These are phyloP conservation scores for Physcomitrium patens DNA, from an alignment of 225 moss, liverwort and hornwort genomes.

Conservation along the genomic window DNA sequence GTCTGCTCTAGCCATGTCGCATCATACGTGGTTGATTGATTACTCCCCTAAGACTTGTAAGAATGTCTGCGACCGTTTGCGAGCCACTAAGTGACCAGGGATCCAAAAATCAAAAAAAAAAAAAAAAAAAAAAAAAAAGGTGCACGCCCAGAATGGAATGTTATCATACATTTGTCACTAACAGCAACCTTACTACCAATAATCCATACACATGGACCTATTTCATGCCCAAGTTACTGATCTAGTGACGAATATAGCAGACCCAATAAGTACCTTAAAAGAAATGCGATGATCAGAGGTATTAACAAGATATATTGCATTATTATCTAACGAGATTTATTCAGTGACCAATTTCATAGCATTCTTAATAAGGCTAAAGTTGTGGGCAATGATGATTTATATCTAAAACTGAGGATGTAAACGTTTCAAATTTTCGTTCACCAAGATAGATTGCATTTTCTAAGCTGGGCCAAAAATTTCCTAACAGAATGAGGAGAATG, in stretches of 20 bases:
- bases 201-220: too few relatives aligned
- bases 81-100: too few relatives aligned
- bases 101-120: too few relatives aligned
- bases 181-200: too few relatives aligned
- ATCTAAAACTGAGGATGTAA: background rate
- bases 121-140: background rate
- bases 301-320: background rate
- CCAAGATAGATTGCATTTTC: conserved; percentile 2
- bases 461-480: background rate
- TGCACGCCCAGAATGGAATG: too few relatives aligned
- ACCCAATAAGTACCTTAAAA: too few relatives aligned
- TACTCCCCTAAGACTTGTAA: too few relatives aligned
- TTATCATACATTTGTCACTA: too few relatives aligned
- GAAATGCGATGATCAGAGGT: too few relatives aligned
- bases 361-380: conserved; percentile 1
- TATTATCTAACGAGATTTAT: conserved; percentile 4
- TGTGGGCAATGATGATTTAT: background rate
- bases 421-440: background rate
- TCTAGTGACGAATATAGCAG: too few relatives aligned
- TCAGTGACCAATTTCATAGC: background rate
- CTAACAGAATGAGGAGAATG: conserved; percentile 14
- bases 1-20: conserved; percentile 22
- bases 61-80: too few relatives aligned
- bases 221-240: too few relatives aligned
- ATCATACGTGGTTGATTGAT: background rate